Conservation (phyloP, 2,329 filamentous ascomycete species). For the Teratosphaeria epicoccoides region DNA sequence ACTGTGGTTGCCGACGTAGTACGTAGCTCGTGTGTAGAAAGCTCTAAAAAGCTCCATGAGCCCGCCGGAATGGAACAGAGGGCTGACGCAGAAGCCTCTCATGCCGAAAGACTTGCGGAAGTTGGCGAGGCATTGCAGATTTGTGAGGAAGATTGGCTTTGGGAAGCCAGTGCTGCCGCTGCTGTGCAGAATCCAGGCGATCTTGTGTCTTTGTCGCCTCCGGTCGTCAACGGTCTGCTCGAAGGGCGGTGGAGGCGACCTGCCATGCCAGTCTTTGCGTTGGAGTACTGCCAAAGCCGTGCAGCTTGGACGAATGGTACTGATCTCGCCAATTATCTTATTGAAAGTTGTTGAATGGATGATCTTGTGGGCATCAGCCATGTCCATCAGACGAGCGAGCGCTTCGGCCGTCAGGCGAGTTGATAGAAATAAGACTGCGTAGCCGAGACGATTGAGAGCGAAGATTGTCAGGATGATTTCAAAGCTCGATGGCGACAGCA, state of each 20-base stretch:
- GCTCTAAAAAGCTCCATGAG: slow-evolving; percentile 45
- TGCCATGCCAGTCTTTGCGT: slow-evolving; percentile 14
- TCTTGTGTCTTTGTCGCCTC: slow-evolving; percentile 21
- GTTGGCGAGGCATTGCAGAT: slow-evolving; percentile 41
- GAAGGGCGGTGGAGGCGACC: neutral
- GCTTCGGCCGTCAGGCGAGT: slow-evolving; percentile 43
- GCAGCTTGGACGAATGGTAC: slow-evolving; percentile 12
- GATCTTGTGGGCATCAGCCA: slow-evolving; percentile 27
- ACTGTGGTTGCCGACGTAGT: slow-evolving; percentile 45
- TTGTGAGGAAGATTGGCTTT: slow-evolving; percentile 51
- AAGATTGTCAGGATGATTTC: slow-evolving; percentile 46
- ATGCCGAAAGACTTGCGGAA: slow-evolving; percentile 38
- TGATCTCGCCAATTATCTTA: slow-evolving; percentile 24
- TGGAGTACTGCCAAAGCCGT: slow-evolving; percentile 9
- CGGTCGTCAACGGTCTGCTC: neutral
- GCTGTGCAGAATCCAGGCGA: slow-evolving; percentile 39
- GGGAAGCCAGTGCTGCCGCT: slow-evolving; percentile 51
- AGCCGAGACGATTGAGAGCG: slow-evolving; percentile 45
- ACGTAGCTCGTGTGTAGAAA: slow-evolving; percentile 40
- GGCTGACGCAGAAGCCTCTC: slow-evolving; percentile 44
- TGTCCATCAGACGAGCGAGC: slow-evolving; percentile 38
- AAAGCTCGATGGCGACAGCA: slow-evolving; percentile 45
- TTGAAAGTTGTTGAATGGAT: slow-evolving; percentile 16
- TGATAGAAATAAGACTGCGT: slow-evolving; percentile 45
- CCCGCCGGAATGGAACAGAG: slow-evolving; percentile 51